Base-by-base conservation (phyloP, 768 basidiomycete genomes). In the Glaciozyma antarctica region DNA sequence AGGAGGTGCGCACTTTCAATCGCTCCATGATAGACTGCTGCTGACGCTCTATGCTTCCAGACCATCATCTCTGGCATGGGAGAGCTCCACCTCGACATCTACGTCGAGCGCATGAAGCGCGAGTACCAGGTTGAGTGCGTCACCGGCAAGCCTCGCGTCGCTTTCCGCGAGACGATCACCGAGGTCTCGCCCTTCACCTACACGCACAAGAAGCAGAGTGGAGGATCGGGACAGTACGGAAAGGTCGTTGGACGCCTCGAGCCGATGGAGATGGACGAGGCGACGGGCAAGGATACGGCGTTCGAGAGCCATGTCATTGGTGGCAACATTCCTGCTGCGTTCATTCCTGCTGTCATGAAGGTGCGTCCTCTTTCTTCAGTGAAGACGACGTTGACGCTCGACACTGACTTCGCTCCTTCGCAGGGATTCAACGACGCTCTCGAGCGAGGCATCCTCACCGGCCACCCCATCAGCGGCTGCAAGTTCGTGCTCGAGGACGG, bases 11-110 rank as follows among this genome's bases (percentile, higher is more conserved):
- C 19, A 0, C 49, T 9, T 2, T 1, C 9, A 12, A 12, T 28
- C 5, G 38, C 51, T 52, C 51, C 22, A 8, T 5, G 15, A 16
- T 24, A 9, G 22, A 13, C n/a, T 15, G 1, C 57, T 60, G 2
- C 28, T 47, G n/a, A 44, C 41, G 22, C 47, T 51, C 61, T 4
- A 21, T 55, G n/a, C 30, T 24, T 49, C 22, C 70, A 92, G 89
- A 98, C 94, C 21, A 98, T 99, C 77, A 97, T 99, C 70, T 97
- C 93, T 38, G 95, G 95, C 26, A 99, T 99, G 95, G 95, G 95
- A 30, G 95, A 99, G 77, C 84, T 99, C 22, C 95, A 99, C 75
- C 83, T 99, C 28, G 95, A 99, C 75, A 94, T 99, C 74, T 98
- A 99, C 78, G 92, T 97, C 66, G 95, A 99, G 76, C 90, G 95